Evolutionary conservation across 441 rosid species (phyloP).

Genomic region (Erysimum pusillum): DNA sequence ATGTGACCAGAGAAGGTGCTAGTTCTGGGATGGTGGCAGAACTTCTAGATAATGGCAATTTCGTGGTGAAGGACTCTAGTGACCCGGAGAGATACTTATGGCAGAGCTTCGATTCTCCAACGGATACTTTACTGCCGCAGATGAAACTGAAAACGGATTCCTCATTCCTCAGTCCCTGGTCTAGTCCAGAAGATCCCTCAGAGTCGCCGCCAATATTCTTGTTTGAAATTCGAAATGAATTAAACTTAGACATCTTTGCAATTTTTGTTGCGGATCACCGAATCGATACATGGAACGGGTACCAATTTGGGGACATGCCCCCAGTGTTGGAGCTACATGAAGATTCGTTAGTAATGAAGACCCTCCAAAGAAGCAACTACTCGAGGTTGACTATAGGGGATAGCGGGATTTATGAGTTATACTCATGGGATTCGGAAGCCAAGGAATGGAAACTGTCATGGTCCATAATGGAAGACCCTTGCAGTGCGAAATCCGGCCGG

Average conservation of each 20-base stretch:
- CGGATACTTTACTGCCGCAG: background rate
- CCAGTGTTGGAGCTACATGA: background rate
- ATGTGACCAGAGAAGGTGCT: background rate
- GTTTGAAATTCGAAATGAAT: background rate
- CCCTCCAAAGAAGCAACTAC: background rate
- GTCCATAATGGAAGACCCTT: background rate
- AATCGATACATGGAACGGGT: background rate
- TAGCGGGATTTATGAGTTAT: background rate
- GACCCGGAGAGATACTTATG: background rate
- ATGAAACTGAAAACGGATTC: background rate
- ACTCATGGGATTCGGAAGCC: background rate
- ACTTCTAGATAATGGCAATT: background rate
- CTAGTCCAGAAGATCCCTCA: background rate
- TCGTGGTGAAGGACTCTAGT: background rate
- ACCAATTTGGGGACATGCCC: slow-evolving; percentile 2
- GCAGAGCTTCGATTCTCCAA: background rate
- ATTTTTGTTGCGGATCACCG: background rate
- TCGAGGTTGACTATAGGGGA: background rate
- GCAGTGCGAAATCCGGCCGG: background rate
- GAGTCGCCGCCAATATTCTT: too few species aligned
- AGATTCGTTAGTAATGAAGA: background rate
- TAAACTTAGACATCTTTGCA: background rate
- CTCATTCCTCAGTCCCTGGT: background rate
- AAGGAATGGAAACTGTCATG: background rate
- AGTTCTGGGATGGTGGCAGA: background rate